Base-by-base conservation (phyloP, 306 rosid genomes). In the Astragalus membranaceus region DNA sequence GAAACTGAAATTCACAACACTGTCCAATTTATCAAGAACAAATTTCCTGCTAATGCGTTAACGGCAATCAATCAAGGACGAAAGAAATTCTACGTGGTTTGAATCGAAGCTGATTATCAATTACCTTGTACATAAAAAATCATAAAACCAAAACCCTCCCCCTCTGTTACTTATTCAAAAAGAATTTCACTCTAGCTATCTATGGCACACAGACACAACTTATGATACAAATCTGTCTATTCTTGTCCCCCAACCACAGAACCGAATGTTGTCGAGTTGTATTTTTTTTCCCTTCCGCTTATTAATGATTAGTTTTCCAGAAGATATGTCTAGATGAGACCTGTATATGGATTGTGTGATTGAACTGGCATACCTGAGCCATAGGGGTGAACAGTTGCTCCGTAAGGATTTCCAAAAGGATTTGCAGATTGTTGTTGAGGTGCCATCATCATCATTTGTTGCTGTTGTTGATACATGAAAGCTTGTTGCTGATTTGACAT, bases 401-500 rank as follows among this genome's bases (percentile, higher is more conserved):
- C 97, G 39, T 87, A 85, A 50, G 95, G 74, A 84, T 84, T 91
- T 76, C 91, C 99, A 2, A 89, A 95, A 82, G 97, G 99, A 75
- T 95, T 91, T 26, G 16, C 56, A 16, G 91, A 59, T 12, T 52
- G 94, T 71, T 70, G 98, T 55, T 79, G 96, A 37, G 85, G 91
- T 2, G 80, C 74, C 85, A 85, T 82, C 97, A 84, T 88, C 98
- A 87, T 82, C 94, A 84, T 82, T 64, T 85, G 90, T 79, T 83
- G 92, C 64, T 85, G 97, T 63, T 86, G 97, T 58, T 87, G 98
- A 15, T 54, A 84, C 89, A 91, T 83, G 83, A 85, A 89, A 69
- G 89, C 90, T 39, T 94, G 97, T 63, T 95, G 99, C 47, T 91
- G 99, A 85, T 87, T 87, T 65, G 91, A 88, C 91, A 91, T 86